phyloP scores from a whole-genome alignment of 2,329 filamentous ascomycete genomes.

The Pyrenophora teres region DNA sequence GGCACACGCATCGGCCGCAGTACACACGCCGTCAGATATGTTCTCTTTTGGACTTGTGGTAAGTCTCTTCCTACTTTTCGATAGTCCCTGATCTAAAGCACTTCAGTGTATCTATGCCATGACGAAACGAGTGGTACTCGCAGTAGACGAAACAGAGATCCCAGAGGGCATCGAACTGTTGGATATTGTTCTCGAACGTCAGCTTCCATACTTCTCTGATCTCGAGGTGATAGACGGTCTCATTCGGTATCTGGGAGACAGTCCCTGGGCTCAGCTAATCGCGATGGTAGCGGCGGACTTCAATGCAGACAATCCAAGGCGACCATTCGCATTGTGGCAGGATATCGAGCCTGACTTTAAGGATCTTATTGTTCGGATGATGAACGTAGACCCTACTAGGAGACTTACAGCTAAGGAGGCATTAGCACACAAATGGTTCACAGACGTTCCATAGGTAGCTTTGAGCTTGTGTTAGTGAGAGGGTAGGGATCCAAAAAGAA shows the following conservation, averaged over 20 bases:
- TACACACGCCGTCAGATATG: conserved; percentile 50
- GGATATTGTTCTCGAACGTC: neutral
- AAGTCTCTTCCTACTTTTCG: conserved; percentile 20
- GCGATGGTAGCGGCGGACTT: neutral
- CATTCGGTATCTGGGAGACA: neutral
- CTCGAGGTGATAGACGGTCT: neutral
- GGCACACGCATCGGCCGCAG: conserved; percentile 48
- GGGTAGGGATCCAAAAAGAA: too few relatives aligned
- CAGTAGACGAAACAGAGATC: neutral
- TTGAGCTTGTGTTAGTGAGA: too few relatives aligned
- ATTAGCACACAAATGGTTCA: neutral
- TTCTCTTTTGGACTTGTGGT: conserved; percentile 54
- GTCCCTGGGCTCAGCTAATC: neutral
- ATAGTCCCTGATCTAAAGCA: too few relatives aligned
- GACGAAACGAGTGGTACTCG: neutral
- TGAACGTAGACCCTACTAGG: neutral
- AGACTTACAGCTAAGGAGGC: too few relatives aligned
- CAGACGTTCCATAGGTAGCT: too few relatives aligned
- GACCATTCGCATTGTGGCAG: neutral
- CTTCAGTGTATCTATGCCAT: neutral
- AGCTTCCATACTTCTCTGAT: neutral
- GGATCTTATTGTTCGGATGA: neutral
- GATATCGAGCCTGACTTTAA: neutral
- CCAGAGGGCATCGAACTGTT: neutral
- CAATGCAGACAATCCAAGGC: neutral